Base-by-base conservation (phyloP, 441 rosid species). In the Erysimum cheiri region DNA sequence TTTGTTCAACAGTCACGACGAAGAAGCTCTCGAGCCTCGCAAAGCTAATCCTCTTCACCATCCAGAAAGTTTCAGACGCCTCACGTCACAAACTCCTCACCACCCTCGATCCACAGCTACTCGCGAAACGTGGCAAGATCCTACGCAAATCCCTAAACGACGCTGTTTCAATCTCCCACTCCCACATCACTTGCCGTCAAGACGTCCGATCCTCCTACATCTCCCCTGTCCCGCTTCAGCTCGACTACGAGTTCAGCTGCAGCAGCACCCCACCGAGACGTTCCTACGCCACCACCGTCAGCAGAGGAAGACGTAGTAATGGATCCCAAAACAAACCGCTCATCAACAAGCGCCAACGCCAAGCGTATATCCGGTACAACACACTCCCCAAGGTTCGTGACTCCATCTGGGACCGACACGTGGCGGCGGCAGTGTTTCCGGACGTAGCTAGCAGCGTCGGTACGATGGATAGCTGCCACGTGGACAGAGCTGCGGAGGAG, bases 171-270 rank as follows among this genome's bases (percentile, higher is more conserved):
- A 79, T 74, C 1, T 85, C 86, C 24, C 86, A 84, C 77, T 65
- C 75, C 9, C 49, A 73, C 1, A 69, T 87, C 56, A 79, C 80
- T 13, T 87, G 94, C 71, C 81, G 83, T 8, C 28, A 75, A 58
- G 75, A 75, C 0, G 52, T 73, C 60, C 77, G 71, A 19, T 29
- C 77, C 9, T 83, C 93, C 4, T 84, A 84, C 67, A 72, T 81
- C 3, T 83, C 85, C 4, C 88, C 88, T 3, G 81, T 83, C 10
- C 87, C 88, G 2, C 62, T 75, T 54, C 69, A 73, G 65, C 64
- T 80, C 0, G 92, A 92, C 53, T 88, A 89, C 67, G 94, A 92
- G 85, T 92, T 89, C 81, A 88, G 96, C 83, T 92, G 97, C 78
- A 84, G 89, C 58, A 79, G 84, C 82, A 89, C 82, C 77, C 90